Percentiles rank a stretch among this genome's conserved stretches.
phyloP scores from a whole-genome alignment of 73 alveolate genomes.

The Paramecium primaurelia region DNA sequence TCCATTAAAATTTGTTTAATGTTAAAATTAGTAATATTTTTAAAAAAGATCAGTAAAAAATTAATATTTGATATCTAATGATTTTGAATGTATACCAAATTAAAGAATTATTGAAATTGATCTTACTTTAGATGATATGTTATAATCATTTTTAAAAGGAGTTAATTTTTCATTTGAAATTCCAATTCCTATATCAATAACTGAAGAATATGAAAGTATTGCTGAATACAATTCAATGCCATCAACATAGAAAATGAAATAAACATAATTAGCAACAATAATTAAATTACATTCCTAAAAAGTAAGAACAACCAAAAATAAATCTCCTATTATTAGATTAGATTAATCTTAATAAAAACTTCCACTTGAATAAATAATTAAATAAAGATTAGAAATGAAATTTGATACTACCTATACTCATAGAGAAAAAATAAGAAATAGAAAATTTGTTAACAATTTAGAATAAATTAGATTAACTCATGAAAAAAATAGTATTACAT shows the following conservation, averaged over 20 bases:
- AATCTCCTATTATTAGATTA: not conserved
- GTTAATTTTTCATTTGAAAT: not conserved
- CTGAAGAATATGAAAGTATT: not conserved
- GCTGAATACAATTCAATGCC: not conserved
- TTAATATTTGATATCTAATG: not conserved
- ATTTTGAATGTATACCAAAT: conserved; percentile 20
- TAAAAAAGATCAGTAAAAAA: not conserved
- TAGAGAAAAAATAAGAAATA: not conserved
- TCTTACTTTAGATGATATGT: not conserved
- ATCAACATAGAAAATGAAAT: not conserved
- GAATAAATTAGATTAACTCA: not conserved
- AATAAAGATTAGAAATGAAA: not conserved
- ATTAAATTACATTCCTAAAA: not conserved
- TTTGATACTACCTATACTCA: not conserved
- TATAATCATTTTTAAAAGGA: not conserved
- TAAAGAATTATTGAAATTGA: not conserved
- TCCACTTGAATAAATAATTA: not conserved
- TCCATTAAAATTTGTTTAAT: not conserved
- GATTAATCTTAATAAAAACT: not conserved
- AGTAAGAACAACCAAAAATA: not conserved
- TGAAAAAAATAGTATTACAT: not conserved
- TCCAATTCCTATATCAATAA: not conserved
- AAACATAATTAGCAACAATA: not conserved
- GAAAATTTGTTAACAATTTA: not conserved
- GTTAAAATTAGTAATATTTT: not conserved